These are phyloP conservation scores for Diaporthe ilicicola DNA, from an alignment of 2,329 filamentous ascomycete species.

Conservation along the genomic window DNA sequence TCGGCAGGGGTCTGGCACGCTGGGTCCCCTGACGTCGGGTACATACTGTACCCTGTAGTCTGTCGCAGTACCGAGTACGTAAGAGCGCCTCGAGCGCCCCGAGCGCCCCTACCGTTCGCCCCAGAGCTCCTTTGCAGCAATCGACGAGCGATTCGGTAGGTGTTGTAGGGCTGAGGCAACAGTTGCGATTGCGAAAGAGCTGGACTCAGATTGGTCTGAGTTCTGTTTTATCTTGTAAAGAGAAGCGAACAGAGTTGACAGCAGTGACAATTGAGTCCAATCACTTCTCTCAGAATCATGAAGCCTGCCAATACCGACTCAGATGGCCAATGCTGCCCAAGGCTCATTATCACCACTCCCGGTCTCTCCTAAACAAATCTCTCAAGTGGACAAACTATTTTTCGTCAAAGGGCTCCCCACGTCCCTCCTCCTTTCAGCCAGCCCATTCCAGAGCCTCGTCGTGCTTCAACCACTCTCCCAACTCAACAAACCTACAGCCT, in stretches of 20 bases:
- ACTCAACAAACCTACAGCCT: neutral
- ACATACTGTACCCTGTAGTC: neutral
- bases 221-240: neutral
- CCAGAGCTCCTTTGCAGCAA: neutral
- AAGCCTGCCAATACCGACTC: neutral
- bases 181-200: neutral
- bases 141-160: neutral
- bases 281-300: neutral
- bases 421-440: neutral
- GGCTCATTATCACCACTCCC: slow-evolving; percentile 19
- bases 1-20: neutral
- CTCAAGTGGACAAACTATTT: slow-evolving; percentile 14
- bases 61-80: neutral
- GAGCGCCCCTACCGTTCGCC: no score
- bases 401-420: neutral
- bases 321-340: slow-evolving; percentile 22
- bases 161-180: neutral
- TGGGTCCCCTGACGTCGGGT: neutral
- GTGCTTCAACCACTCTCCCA: neutral
- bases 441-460: neutral
- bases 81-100: no score
- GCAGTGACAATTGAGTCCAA: neutral
- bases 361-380: neutral
- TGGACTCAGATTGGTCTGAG: neutral
- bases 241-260: neutral